Percentiles rank a stretch among this genome's conserved stretches.
phyloP scores from a whole-genome alignment of 306 rosid species.

The Vicia sativa region DNA sequence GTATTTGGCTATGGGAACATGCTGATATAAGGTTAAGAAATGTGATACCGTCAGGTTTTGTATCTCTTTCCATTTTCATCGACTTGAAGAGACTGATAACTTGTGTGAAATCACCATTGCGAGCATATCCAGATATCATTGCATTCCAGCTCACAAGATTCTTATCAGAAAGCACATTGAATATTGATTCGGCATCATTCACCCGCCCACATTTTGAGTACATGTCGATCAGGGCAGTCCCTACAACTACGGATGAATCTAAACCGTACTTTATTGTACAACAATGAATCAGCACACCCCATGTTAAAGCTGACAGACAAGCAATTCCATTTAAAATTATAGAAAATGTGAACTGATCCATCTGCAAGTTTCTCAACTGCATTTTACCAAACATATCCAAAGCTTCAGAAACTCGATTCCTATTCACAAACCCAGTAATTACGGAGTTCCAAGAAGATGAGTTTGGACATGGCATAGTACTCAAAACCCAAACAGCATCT shows the following conservation, averaged over 20 bases:
- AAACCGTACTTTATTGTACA: conserved; percentile 54
- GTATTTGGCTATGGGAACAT: conserved; percentile 54
- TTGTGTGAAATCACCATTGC: conserved; percentile 48
- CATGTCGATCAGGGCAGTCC: conserved; percentile 69
- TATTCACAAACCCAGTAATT: conserved; percentile 68
- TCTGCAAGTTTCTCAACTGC: conserved; percentile 51
- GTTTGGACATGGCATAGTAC: conserved; percentile 58
- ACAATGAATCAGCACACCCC: conserved; percentile 72
- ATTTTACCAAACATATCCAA: conserved; percentile 56
- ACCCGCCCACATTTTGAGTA: conserved; percentile 77
- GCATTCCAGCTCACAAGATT: conserved; percentile 77
- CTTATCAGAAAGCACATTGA: conserved; percentile 47
- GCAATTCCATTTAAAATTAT: conserved; percentile 68
- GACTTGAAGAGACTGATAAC: conserved; percentile 53
- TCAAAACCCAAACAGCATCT: conserved; percentile 57
- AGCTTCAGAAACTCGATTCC: conserved; percentile 57
- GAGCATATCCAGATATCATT: conserved; percentile 67
- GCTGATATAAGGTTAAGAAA: conserved; percentile 65
- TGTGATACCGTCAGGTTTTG: conserved; percentile 65
- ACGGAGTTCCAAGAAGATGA: conserved; percentile 79
- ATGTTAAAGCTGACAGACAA: conserved; percentile 55
- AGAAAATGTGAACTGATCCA: conserved; percentile 74
- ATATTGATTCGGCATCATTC: conserved; percentile 54
- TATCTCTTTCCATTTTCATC: conserved; percentile 48
- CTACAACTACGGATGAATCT: conserved; percentile 61